Conservation (phyloP, 495 filamentous ascomycete genomes). For the Copromyces sp. region DNA sequence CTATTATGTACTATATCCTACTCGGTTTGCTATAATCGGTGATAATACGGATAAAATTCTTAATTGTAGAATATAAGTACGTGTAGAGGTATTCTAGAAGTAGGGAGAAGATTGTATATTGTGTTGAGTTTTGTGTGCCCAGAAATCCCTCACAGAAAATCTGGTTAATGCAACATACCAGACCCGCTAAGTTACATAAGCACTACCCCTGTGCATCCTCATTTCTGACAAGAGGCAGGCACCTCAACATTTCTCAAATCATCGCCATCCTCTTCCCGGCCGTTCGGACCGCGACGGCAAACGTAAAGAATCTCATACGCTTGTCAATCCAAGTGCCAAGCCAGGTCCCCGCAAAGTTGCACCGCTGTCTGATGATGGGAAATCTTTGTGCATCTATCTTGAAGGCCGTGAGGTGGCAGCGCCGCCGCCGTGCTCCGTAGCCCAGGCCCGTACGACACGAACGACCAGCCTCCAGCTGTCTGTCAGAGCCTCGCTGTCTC, state of each 20-base stretch:
- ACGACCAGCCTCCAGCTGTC: background rate
- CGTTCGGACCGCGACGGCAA: background rate
- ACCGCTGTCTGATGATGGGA: background rate
- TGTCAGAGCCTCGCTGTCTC: background rate
- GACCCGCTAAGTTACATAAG: no score
- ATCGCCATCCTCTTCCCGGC: background rate
- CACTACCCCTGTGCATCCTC: no score
- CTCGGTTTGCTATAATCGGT: no score
- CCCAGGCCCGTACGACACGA: background rate
- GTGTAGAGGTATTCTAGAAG: no score
- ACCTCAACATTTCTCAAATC: background rate
- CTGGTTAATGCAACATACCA: no score
- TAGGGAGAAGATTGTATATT: no score
- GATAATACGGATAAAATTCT: no score
- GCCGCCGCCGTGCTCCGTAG: background rate
- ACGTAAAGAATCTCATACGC: background rate
- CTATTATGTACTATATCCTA: no score
- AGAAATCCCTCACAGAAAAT: no score
- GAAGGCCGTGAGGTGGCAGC: background rate
- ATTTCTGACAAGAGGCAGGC: no score
- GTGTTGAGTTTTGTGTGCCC: no score
- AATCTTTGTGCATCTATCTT: background rate
- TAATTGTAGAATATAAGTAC: no score
- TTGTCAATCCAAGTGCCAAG: background rate
- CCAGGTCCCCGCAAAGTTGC: background rate